Conservation (phyloP, 192 early-diverging fungal species). For the Backusella tarrabulga region DNA sequence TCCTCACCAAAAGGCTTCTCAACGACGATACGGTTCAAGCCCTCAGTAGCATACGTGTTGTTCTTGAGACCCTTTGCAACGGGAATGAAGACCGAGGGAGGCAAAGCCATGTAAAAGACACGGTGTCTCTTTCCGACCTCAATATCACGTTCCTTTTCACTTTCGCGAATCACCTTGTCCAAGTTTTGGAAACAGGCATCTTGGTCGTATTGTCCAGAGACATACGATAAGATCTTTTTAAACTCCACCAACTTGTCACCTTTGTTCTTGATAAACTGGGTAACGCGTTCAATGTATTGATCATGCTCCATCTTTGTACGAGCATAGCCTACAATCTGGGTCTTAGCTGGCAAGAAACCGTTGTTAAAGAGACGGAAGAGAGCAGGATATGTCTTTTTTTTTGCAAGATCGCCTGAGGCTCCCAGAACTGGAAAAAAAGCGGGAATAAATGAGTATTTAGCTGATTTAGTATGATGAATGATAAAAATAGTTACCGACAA, state of each 20-base stretch:
- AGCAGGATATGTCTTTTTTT: constrained; percentile 96
- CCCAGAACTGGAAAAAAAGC: constrained; percentile 58
- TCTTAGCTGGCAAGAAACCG: constrained; percentile 66
- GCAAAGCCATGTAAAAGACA: constrained; percentile 95
- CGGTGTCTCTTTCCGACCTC: constrained; percentile 56
- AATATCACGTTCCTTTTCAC: constrained; percentile 47
- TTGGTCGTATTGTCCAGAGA: constrained; percentile 83
- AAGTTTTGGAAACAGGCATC: constrained; percentile 68
- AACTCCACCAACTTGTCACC: constrained; percentile 53
- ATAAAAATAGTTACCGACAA: constrained; percentile 16
- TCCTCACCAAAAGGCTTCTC: constrained; percentile 99
- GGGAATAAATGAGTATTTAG: background rate
- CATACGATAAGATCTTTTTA: constrained; percentile 70
- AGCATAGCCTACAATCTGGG: constrained; percentile 87
- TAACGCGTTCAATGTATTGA: constrained; percentile 76
- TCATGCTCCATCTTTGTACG: constrained; percentile 75
- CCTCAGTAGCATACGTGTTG: constrained; percentile 63
- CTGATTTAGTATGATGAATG: background rate
- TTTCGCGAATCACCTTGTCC: constrained; percentile 55
- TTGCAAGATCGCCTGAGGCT: constrained; percentile 90
- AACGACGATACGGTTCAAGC: constrained; percentile 85
- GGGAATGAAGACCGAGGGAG: constrained; percentile 91
- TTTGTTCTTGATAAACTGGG: constrained; percentile 46
- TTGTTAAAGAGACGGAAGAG: constrained; percentile 87
- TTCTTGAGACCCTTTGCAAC: constrained; percentile 75